Evolutionary conservation across 129 eudicot genomes (phyloP), one percentile per base, ranked within the genome.

Genomic region (Arctium minus): DNA sequence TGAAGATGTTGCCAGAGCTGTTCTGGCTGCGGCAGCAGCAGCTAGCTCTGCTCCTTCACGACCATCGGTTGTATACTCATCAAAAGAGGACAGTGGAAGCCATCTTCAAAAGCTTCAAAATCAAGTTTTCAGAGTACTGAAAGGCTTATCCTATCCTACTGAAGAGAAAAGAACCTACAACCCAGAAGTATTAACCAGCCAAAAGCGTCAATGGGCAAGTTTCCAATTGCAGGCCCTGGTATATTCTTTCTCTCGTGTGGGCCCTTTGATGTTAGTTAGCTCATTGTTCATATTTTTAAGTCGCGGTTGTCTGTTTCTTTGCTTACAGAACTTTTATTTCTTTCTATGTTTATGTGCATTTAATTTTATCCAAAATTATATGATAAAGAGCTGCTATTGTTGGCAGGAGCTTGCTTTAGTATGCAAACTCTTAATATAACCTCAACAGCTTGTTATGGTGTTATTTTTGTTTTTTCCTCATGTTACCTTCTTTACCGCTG

Each of bases 171-270:
- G 78, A 80, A 80, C 82, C 30, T 96, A 93, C 87, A 96, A 96
- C 84, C 99, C 99, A 8, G 99, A 96, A 89, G 85, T 96, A 67
- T 85, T 96, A 79, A 96, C 99, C 44, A 92, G 82, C 82, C 98
- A 92, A 87, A 96, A 96, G 78, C 99, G 99, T 80, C 99, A 96
- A 82, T 96, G 99, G 99, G 96, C 98, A 75, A 93, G 93, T 88
- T 92, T 90, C 82, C 99, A 96, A 44, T 74, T 90, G 82, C 98
- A 92, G 86, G 81, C 93, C 74, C 84, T 95, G 94, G 99, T 96
- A 88, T 75, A 88, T n/a, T 70, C 27, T 81, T 73, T 39, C 76
- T 83, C 80, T 42, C 65, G 42, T 38, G 73, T 78, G 37, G 74
- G 38, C 40, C 35, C 44, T 62, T 13, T 11, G 40, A 46, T 70